These are phyloP conservation scores for Eucalyptus lansdowneana DNA, from an alignment of 345 rosid species.

Conservation along the genomic window DNA sequence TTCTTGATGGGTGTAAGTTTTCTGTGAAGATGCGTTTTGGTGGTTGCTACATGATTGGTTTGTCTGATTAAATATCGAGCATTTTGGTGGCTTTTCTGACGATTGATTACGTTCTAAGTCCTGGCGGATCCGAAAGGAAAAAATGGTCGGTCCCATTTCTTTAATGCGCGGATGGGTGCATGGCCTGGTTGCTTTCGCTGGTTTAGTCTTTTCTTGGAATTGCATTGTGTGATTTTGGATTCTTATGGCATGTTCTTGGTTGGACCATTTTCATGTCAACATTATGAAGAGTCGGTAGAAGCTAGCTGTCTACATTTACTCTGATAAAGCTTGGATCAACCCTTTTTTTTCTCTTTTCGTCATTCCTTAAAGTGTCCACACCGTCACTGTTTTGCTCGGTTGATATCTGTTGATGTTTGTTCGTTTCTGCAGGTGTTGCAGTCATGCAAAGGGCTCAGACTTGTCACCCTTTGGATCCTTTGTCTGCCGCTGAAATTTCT, in stretches of 20 bases:
- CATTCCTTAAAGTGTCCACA: not conserved
- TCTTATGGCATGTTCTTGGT: not conserved
- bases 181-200: not conserved
- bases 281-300: not conserved
- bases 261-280: not conserved
- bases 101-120: not conserved
- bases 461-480: slow-evolving; percentile 81
- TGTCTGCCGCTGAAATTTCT: slow-evolving; percentile 78
- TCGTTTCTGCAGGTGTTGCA: slow-evolving; percentile 26
- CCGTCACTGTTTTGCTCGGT: not conserved
- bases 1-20: not conserved
- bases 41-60: not conserved
- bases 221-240: not conserved
- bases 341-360: not conserved
- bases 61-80: not conserved
- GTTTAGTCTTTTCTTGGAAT: not conserved
- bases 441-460: slow-evolving; percentile 72
- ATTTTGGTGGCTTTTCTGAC: not conserved
- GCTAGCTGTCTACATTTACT: not conserved
- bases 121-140: not conserved
- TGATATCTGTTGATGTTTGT: not conserved
- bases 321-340: not conserved
- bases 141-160: not conserved
- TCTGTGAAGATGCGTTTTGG: not conserved
- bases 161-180: not conserved